Evolutionary conservation across 495 filamentous ascomycete genomes (phyloP), one percentile per base, ranked within the genome.

Genomic region (Aspergillus kassunensis): DNA sequence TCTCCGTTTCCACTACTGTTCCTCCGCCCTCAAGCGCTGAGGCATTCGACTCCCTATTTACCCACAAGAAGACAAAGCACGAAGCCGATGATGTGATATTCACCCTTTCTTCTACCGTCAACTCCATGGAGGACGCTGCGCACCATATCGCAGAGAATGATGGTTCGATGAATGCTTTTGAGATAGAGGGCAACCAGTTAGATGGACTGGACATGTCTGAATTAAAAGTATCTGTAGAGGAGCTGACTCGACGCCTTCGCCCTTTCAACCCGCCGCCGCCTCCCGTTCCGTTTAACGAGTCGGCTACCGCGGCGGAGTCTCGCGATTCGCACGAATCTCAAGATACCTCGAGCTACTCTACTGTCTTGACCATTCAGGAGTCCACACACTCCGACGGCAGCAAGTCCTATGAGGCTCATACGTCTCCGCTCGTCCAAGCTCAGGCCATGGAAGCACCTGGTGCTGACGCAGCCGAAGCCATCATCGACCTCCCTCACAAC

Each of bases 301-400:
- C 54, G 21, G 56, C 64, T 42, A 49, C 39, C 25, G 46, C 51
- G 41, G 45, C 55, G 29, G 59, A 66, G 45, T 52, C 63, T 16
- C 51, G 42, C 49, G 54, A 65, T n/a, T n/a, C n/a, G 4, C 34
- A 47, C 35, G 45, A 61, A 30, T 41, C 60, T 51, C 54, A 53
- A 43, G 57, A 82, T 57, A 82, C 82, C 24, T 60, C 64, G 46
- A 75, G 80, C 44, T 95, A 88, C 72, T 90, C 86, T 52, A 85
- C 90, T 43, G 81, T 88, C 41, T 78, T 96, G 53, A 90, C 87
- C 4, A 86, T 96, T 55, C 83, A 88, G 62, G 87, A 96, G 71
- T 83, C 81, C 24, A 84, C 82, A 4, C 74, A 86, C 55, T 72
- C 83, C 20, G 74, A 86, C 57, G 91, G 91, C 27, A 73, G 84